Evolutionary conservation across 768 basidiomycete genomes (phyloP).

Genomic region (Psilocybe subaeruginosa): DNA sequence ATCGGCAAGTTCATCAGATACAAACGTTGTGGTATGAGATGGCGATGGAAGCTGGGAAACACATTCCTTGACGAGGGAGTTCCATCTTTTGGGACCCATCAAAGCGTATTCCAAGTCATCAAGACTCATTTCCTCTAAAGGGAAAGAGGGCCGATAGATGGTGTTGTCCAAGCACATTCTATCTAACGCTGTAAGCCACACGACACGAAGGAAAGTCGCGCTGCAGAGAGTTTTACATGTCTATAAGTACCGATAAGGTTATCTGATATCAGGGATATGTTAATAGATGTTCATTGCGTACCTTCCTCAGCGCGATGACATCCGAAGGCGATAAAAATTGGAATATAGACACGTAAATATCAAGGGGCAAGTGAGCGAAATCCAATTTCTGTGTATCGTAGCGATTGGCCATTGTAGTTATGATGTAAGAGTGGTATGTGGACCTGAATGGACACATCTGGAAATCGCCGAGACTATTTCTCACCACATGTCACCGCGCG

Average conservation of each 20-base stretch:
- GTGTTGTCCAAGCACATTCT: slow-evolving; percentile 14
- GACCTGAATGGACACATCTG: too few species aligned
- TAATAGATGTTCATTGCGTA: not conserved
- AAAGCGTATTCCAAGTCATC: slow-evolving; percentile 14
- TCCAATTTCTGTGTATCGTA: too few species aligned
- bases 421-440: too few species aligned
- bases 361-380: slow-evolving; percentile 5
- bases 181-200: slow-evolving; percentile 13
- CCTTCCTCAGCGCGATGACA: slow-evolving; percentile 16
- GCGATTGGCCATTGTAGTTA: not conserved
- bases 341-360: slow-evolving; percentile 12
- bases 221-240: slow-evolving; percentile 14
- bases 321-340: slow-evolving; percentile 4
- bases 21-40: not conserved
- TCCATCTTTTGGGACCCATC: slow-evolving; percentile 9
- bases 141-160: slow-evolving; percentile 11
- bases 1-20: not conserved
- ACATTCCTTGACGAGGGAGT: not conserved
- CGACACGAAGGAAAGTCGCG: slow-evolving; percentile 8
- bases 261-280: not conserved
- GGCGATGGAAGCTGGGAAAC: not conserved
- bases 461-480: too few species aligned
- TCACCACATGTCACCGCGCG: too few species aligned
- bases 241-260: slow-evolving; percentile 1
- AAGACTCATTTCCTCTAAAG: slow-evolving; percentile 7